Conservation (phyloP, 169 alveolate species). For the Cryptosporidium meleagridis region DNA sequence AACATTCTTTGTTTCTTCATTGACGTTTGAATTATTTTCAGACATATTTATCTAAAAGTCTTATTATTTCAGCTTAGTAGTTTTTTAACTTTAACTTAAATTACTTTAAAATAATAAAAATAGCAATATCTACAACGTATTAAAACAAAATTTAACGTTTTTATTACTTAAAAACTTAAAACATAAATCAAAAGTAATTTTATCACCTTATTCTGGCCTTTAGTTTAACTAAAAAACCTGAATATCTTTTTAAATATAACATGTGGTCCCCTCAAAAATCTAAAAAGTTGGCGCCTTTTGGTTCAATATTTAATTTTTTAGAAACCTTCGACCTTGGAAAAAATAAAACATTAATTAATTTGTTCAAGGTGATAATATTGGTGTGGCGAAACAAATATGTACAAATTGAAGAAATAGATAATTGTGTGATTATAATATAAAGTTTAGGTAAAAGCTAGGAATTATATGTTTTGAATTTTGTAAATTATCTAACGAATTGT, state of each 20-base stretch:
- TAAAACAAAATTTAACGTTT: not conserved
- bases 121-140: not conserved
- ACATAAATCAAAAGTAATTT: not conserved
- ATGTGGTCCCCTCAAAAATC: slow-evolving; percentile 15
- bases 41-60: slow-evolving; percentile 22
- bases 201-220: not conserved
- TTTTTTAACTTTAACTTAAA: not conserved
- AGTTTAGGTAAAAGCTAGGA: not conserved
- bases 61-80: not conserved
- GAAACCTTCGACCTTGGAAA: not conserved
- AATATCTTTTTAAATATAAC: not conserved
- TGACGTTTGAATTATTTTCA: slow-evolving; percentile 38
- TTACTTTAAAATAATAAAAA: not conserved
- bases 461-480: not conserved
- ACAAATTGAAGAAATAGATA: not conserved
- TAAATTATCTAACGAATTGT: slow-evolving; percentile 76
- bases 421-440: not conserved
- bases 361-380: too few species aligned
- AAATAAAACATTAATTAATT: not conserved
- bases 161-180: not conserved
- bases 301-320: too few species aligned
- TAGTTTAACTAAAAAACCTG: not conserved
- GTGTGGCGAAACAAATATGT: not conserved
- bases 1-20: slow-evolving; percentile 47
- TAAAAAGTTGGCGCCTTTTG: slow-evolving; percentile 6